Base-by-base conservation (phyloP, 2,329 filamentous ascomycete genomes). In the Penicillium sp. region DNA sequence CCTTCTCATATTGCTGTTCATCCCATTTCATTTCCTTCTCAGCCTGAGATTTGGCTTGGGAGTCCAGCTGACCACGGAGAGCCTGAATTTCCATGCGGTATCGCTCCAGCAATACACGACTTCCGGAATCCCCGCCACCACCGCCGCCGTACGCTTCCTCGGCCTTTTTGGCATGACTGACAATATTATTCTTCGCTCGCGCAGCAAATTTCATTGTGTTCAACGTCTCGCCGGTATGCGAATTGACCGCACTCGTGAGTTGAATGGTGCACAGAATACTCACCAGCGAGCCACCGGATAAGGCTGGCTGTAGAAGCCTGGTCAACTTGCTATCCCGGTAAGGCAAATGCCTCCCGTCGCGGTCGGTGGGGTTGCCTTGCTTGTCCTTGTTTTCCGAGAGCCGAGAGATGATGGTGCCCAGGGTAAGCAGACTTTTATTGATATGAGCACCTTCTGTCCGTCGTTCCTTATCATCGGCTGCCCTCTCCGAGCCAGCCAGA, bases 271-370 rank as follows among this genome's bases (percentile, higher is more conserved):
- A 99, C 18, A 99, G 85, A 69, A 99, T 99, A 67, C 93, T 97
- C 67, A 99, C 91, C 13, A 99, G 82, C 2, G 94, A 96, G 70
- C 93, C 90, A 46, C 94, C 94, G 0, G 93, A 96, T 36, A 99
- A 78, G 3, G 94, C 94, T 38, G 91, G 90, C 75, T 99, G 94
- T 35, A 99, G 79, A 57, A 99, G 78, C 65, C 94, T 84, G 10
- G 94, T 99, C 64, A 99, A 84, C 74, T 99, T 99, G 81, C 92
- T 97, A 77, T 99, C 94, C 71, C 94, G 84, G 74, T 97, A 99
- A 2, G 94, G 94, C 59, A 99, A 74, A 80, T 99, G 94, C 71
- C 96, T 96, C 46, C 84, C 88, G 62, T 96, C 90, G 68, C 91
- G 92, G 65, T 95, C 91, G 14, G 76, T 80, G 6, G 81, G 78